Percentiles rank a stretch among this genome's conserved stretches.
These are phyloP conservation scores for Entomortierella parvispora DNA, from an alignment of 192 early-diverging fungal species.

Conservation along the genomic window DNA sequence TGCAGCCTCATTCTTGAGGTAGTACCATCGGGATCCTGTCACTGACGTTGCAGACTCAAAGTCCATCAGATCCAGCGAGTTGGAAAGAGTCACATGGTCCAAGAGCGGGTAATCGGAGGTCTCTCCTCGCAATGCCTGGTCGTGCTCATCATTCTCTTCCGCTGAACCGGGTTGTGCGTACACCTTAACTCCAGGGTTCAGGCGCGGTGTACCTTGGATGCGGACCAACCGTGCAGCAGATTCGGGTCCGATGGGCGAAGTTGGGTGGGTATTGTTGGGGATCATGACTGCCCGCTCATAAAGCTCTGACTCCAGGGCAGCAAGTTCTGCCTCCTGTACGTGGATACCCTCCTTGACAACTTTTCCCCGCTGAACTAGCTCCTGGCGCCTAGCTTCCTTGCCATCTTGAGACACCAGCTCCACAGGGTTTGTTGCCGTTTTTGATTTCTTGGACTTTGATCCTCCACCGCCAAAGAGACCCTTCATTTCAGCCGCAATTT, in stretches of 20 bases:
- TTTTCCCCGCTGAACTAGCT: constrained; percentile 60
- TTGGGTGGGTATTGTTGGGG: constrained; percentile 83
- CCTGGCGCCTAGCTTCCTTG: constrained; percentile 23
- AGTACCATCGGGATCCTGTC: constrained; percentile 86
- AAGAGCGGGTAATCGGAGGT: constrained; percentile 41
- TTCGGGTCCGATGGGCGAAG: constrained; percentile 80
- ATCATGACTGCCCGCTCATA: constrained; percentile 72
- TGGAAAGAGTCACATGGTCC: constrained; percentile 80
- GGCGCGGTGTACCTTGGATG: constrained; percentile 52
- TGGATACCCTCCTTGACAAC: constrained; percentile 70
- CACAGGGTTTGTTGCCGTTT: neutral
- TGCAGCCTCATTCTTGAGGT: constrained; percentile 87
- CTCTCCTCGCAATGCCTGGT: constrained; percentile 21
- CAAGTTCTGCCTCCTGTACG: constrained; percentile 57
- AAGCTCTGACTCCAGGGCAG: constrained; percentile 63
- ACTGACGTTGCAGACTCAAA: constrained; percentile 84
- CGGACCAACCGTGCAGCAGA: constrained; percentile 67
- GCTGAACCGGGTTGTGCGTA: neutral
- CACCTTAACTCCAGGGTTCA: constrained; percentile 13
- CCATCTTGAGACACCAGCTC: constrained; percentile 1
- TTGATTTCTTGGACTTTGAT: constrained; percentile 12
- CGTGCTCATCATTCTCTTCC: constrained; percentile 16
- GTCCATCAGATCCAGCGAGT: constrained; percentile 76
- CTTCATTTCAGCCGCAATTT: constrained; percentile 48
- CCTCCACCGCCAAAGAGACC: constrained; percentile 17